Conservation (phyloP, 345 rosid genomes). For the Luvunga scandens region DNA sequence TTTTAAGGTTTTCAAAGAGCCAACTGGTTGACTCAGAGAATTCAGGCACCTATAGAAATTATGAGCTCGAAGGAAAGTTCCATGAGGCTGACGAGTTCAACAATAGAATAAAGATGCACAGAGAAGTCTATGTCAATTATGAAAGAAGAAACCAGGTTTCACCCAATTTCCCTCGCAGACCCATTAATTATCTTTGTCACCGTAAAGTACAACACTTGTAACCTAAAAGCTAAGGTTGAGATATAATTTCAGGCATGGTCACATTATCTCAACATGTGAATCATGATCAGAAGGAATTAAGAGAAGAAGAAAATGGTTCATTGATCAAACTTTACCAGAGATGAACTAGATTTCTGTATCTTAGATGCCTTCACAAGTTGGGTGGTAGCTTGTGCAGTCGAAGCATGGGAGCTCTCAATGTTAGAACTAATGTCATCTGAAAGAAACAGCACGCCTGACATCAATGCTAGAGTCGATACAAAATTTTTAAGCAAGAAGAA, state of each 20-base stretch:
- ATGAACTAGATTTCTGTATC: slow-evolving; percentile 61
- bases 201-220: not conserved
- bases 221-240: not conserved
- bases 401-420: slow-evolving; percentile 55
- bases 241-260: not conserved
- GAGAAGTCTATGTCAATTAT: not conserved
- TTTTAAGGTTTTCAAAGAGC: not conserved
- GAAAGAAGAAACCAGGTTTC: not conserved
- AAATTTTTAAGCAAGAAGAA: not conserved
- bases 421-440: slow-evolving; percentile 71
- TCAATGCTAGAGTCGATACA: not conserved
- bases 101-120: not conserved
- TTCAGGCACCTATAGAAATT: not conserved
- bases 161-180: not conserved
- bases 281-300: not conserved
- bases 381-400: slow-evolving; percentile 51
- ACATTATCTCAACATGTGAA: not conserved
- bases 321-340: slow-evolving; percentile 43
- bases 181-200: not conserved
- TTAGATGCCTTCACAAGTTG: slow-evolving; percentile 63
- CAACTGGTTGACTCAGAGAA: not conserved
- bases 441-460: not conserved
- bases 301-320: not conserved
- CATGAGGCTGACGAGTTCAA: not conserved
- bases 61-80: not conserved